Conservation (phyloP, 2,329 filamentous ascomycete species). For the Phyllachora maydis region DNA sequence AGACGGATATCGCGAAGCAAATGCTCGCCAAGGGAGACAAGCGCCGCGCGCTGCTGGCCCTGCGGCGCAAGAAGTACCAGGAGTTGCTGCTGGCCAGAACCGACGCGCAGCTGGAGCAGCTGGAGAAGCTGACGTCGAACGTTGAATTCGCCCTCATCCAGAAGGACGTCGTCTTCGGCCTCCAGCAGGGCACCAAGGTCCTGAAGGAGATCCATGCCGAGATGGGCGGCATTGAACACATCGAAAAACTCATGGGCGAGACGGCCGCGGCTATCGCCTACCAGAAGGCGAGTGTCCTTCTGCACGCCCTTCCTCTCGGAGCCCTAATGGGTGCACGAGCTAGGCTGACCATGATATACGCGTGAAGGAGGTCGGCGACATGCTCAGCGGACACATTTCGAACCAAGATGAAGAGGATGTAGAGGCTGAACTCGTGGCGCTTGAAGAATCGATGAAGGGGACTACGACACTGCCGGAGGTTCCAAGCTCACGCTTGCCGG, state of each 20-base stretch:
- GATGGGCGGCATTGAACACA: constrained; percentile 85
- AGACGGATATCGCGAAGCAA: constrained; percentile 69
- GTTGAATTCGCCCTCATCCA: constrained; percentile 95
- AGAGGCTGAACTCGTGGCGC: constrained; percentile 74
- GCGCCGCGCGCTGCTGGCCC: constrained; percentile 60
- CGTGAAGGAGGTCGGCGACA: constrained; percentile 67
- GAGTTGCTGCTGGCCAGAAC: constrained; percentile 76
- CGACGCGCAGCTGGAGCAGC: constrained; percentile 79
- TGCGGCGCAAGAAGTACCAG: constrained; percentile 93
- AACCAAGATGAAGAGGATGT: constrained; percentile 96
- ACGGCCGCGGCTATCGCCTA: constrained; percentile 80
- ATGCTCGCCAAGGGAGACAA: constrained; percentile 69
- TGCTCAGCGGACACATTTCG: constrained; percentile 73
- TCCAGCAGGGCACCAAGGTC: constrained; percentile 81
- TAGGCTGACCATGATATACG: neutral
- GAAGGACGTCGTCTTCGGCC: constrained; percentile 82
- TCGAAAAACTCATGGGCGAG: constrained; percentile 91
- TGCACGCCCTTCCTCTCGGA: neutral
- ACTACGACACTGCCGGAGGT: constrained; percentile 3
- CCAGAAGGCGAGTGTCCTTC: constrained; percentile 56
- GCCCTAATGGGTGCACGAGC: neutral
- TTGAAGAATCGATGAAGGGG: constrained; percentile 41
- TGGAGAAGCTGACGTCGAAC: constrained; percentile 70
- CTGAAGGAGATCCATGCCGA: constrained; percentile 81
- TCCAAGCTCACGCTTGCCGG: constrained; percentile 8